phyloP scores from a whole-genome alignment of 768 basidiomycete species.

The Glaciozyma martinii region DNA sequence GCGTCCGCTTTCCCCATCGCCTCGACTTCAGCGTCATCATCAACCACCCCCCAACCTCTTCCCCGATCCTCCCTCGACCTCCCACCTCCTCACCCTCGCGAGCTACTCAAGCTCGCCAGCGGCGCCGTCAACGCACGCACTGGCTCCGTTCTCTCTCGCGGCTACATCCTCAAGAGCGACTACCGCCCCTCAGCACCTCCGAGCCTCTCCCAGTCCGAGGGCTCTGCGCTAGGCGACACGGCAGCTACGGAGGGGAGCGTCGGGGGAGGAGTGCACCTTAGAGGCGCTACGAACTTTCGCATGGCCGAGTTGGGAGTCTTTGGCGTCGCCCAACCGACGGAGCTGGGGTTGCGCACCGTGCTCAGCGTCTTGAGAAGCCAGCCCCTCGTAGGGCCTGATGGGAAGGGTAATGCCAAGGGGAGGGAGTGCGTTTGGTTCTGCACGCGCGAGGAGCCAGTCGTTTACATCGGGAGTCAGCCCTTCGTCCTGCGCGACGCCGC shows the following conservation, averaged over 20 bases:
- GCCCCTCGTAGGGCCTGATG: slow-evolving; percentile 12
- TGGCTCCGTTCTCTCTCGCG: slow-evolving; percentile 74
- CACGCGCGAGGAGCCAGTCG: slow-evolving; percentile 85
- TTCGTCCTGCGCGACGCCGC: slow-evolving; percentile 83
- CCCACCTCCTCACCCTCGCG: slow-evolving; percentile 9
- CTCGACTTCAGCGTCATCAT: too few species aligned
- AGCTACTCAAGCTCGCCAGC: slow-evolving; percentile 2
- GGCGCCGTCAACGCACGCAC: slow-evolving; percentile 66
- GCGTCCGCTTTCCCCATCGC: too few species aligned
- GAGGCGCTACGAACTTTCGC: slow-evolving; percentile 93
- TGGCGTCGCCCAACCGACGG: slow-evolving; percentile 89
- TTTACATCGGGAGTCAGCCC: slow-evolving; percentile 70
- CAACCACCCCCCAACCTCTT: neutral
- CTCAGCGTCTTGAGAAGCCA: slow-evolving; percentile 58
- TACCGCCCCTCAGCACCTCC: slow-evolving; percentile 42
- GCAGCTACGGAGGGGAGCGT: neutral
- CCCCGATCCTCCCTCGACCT: neutral
- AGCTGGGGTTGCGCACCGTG: slow-evolving; percentile 81
- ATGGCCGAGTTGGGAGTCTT: slow-evolving; percentile 82
- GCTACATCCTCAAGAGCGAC: slow-evolving; percentile 92
- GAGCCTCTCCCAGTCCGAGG: slow-evolving; percentile 33
- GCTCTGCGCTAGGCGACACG: neutral
- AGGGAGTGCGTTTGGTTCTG: slow-evolving; percentile 74
- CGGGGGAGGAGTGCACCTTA: slow-evolving; percentile 52
- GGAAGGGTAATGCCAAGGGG: neutral